Conservation (phyloP, 2,329 filamentous ascomycete genomes). For the Colletotrichum scovillei region DNA sequence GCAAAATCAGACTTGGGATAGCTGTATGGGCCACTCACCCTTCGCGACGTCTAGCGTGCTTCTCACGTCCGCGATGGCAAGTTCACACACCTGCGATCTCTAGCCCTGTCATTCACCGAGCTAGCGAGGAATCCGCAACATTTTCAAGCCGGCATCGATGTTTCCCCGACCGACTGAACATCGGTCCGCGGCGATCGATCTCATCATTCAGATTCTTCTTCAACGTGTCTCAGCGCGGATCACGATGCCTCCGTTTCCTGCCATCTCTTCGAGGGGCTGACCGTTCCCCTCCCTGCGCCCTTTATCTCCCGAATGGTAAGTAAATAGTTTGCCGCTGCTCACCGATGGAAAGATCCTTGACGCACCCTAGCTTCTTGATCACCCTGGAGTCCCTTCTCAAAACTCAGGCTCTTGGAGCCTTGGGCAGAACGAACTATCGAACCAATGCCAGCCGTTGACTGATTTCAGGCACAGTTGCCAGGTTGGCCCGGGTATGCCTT, state of each 20-base stretch:
- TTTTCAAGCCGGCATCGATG: neutral
- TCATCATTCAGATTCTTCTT: neutral
- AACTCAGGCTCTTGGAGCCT: neutral
- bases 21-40: neutral
- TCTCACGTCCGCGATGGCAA: conserved; percentile 1
- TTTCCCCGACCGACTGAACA: conserved; percentile 3
- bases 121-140: neutral
- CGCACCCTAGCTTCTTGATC: neutral
- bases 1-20: conserved; percentile 19
- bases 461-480: neutral
- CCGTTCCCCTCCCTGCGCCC: neutral
- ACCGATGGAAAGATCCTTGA: neutral
- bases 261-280: neutral
- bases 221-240: conserved; percentile 8
- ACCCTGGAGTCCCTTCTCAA: neutral
- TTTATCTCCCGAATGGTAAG: neutral
- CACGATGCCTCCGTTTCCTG: neutral
- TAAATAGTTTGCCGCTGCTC: neutral
- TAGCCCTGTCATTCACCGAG: neutral
- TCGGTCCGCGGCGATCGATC: neutral
- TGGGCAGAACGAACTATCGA: neutral
- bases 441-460: neutral
- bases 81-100: neutral
- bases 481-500: neutral
- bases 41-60: conserved; percentile 1